Percentiles rank a stretch among this genome's conserved stretches.
Evolutionary conservation across 306 rosid genomes (phyloP).

Genomic region (Quillaja saponaria): DNA sequence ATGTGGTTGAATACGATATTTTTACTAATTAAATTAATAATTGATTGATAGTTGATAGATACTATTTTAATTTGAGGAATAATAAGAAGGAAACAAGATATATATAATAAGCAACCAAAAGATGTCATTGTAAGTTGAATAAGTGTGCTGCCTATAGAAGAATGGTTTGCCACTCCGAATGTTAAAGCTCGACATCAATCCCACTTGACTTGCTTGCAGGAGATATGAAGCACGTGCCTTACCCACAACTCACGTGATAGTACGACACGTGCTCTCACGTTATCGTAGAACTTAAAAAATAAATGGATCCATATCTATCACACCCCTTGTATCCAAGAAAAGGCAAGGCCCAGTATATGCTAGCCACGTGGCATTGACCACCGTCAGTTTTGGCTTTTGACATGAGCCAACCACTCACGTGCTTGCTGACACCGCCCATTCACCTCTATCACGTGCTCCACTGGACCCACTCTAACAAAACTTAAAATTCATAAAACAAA

Average conservation of each 20-base stretch:
- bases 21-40: too few species aligned
- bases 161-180: not conserved
- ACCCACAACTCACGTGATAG: slow-evolving; percentile 50
- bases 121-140: too few species aligned
- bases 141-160: too few species aligned
- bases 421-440: slow-evolving; percentile 57
- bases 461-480: slow-evolving; percentile 31
- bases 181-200: not conserved
- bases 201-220: slow-evolving; percentile 16
- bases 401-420: slow-evolving; percentile 66
- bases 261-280: slow-evolving; percentile 62
- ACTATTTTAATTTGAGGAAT: too few species aligned
- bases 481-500: not conserved
- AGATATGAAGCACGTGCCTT: slow-evolving; percentile 21
- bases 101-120: too few species aligned
- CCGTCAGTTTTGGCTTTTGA: slow-evolving; percentile 60
- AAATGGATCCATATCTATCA: not conserved
- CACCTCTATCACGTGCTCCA: slow-evolving; percentile 54
- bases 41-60: too few species aligned
- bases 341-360: slow-evolving; percentile 22
- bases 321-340: slow-evolving; percentile 33
- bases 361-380: slow-evolving; percentile 66
- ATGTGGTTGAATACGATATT: too few species aligned
- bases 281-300: not conserved
- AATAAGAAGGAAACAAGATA: too few species aligned